phyloP scores from a whole-genome alignment of 352 stramenopile species.

The Saprolegnia parasitica region DNA sequence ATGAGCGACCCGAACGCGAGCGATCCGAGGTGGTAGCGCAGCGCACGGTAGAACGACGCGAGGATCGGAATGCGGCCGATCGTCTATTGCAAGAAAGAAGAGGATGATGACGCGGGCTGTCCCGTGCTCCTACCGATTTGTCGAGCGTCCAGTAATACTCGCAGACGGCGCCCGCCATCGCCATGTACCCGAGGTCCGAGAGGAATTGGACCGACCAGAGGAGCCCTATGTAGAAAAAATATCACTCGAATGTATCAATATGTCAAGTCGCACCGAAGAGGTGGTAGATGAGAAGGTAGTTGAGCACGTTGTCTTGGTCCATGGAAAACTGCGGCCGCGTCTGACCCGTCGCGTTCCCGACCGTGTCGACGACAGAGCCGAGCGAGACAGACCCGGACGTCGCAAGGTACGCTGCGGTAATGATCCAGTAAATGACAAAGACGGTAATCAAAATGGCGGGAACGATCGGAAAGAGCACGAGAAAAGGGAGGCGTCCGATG shows the following conservation, averaged over 20 bases:
- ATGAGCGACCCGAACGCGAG: conserved; percentile 85
- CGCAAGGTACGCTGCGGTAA: conserved; percentile 73
- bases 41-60: conserved; percentile 53
- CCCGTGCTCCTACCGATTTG: conserved; percentile 46
- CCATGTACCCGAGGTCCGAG: conserved; percentile 63
- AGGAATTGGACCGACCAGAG: conserved; percentile 88
- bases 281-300: conserved; percentile 81
- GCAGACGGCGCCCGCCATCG: conserved; percentile 72
- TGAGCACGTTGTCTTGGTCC: conserved; percentile 55
- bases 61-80: conserved; percentile 42
- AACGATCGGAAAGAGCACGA: conserved; percentile 73
- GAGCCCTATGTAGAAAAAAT: conserved; percentile 30
- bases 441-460: conserved; percentile 60
- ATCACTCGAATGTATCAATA: conserved; percentile 11
- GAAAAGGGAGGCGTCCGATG: conserved; percentile 66
- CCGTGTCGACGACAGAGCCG: conserved; percentile 38
- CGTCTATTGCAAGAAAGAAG: conserved; percentile 22
- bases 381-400: conserved; percentile 55
- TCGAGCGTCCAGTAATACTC: conserved; percentile 86
- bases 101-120: conserved; percentile 14
- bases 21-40: conserved; percentile 78
- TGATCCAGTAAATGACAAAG: conserved; percentile 69
- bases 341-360: conserved; percentile 32
- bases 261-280: conserved; percentile 47
- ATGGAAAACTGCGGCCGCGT: conserved; percentile 36